Evolutionary conservation across 176 grass and related monocot genomes (phyloP).

Genomic region (Urochloa ruziziensis): DNA sequence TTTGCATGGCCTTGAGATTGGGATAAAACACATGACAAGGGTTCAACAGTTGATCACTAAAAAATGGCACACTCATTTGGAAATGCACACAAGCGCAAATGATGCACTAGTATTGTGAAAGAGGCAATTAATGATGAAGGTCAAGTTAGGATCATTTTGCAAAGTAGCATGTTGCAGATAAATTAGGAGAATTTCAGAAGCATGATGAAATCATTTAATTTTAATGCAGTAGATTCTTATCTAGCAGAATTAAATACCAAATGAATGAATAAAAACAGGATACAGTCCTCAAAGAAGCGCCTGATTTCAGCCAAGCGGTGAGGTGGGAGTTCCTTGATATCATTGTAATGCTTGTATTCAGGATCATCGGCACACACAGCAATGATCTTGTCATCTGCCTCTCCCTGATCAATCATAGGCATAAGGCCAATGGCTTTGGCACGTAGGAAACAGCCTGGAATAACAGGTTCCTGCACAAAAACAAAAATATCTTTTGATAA

Average conservation of each 20-base stretch:
- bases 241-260: not conserved
- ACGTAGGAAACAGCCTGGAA: constrained; percentile 88
- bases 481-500: not conserved
- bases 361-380: constrained; percentile 98
- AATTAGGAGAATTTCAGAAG: not conserved
- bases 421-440: constrained; percentile 93
- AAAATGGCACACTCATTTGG: not conserved
- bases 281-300: constrained; percentile 98
- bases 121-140: not conserved
- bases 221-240: not conserved
- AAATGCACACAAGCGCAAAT: not conserved
- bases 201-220: not conserved
- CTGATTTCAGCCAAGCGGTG: constrained; percentile 97
- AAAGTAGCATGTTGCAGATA: not conserved
- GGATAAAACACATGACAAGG: not conserved
- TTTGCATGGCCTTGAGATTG: not conserved
- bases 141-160: not conserved
- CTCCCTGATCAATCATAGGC: constrained; percentile 99
- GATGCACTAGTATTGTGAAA: not conserved
- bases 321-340: constrained; percentile 96
- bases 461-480: constrained; percentile 73
- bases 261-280: constrained; percentile 35
- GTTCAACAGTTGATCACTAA: not conserved
- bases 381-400: constrained; percentile 98
- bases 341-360: constrained; percentile 89